Base-by-base conservation (phyloP, 1,284 basidiomycete species). In the Vanrija humicola region DNA sequence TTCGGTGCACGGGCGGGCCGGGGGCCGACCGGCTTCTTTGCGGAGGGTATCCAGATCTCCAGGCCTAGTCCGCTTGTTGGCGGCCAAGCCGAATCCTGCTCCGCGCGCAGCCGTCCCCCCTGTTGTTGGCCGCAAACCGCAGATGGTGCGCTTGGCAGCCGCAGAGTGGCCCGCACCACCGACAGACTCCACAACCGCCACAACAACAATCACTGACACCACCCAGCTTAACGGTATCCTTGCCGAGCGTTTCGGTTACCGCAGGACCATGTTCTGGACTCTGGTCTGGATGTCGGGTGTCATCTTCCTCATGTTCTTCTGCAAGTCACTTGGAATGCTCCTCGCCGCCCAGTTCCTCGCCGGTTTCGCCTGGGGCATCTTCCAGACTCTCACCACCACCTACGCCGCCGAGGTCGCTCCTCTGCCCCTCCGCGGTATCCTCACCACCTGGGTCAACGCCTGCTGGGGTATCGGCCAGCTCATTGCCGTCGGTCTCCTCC, bases 341-440 rank as follows among this genome's bases (percentile, higher is more conserved):
- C 55, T 65, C 26, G 64, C 49, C 25, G 62, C 62, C n/a, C 21
- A 63, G 38, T 49, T 51, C 5, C 44, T 63, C 21, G 42, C 39
- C 5, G 49, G 50, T 6, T 48, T 54, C 38, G 39, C 46, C 26
- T 63, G 64, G 64, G 51, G 49, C 40, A 61, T 68, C 54, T 67
- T 66, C 54, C 67, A 67, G 50, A 34, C 40, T 16, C 43, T 50
- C 44, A 51, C 64, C 3, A 65, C 66, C 9, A 65, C 66, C 0
- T 79, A 77, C 64, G 77, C 77, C 21, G 65, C 77, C 38, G 78
- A 79, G 43, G 68, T 79, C 43, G 68, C 66, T 42, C 78, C 78
- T 8, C 67, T 76, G 34, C 62, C 67, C 6, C 67, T 79, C 8
- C 74, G 78, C 46, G 59, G 28, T 23, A 28, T 28, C 46, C 46